Evolutionary conservation across 108 stramenopile genomes (phyloP), one percentile per base, ranked within the genome.

Genomic region (Cyclotella sp.): DNA sequence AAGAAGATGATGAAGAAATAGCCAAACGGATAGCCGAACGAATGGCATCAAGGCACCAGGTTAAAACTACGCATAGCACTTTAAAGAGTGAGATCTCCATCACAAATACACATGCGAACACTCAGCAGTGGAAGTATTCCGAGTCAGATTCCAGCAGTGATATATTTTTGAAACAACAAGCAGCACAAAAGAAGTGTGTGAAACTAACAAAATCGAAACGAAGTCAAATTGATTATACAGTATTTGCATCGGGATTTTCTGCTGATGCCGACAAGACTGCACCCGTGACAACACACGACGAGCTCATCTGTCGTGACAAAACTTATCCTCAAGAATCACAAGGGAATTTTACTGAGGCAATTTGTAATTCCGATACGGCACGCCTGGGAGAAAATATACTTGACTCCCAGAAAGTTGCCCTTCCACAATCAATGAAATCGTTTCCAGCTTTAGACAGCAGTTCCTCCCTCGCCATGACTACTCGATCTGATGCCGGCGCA

Each of bases 1-100:
- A 28, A 11, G 65, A 51, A 51, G 65, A 67, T 46, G 65, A 61
- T 39, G 60, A 61, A 61, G 60, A 61, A 39, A 61, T 49, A n/a
- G 47, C 47, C n/a, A 16, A n/a, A 49, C 47, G 47, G 47, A 49
- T 61, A 39, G 29, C 60, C 30, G 34, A 2, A 61, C 60, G 60
- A 14, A 61, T 61, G 13, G 60, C 60, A 13, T 12, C 55, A 57
- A 26, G 55, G 55, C 55, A 24, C 8, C 12, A 1, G 24, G n/a
- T 49, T n/a, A 49, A 49, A 49, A n/a, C 47, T n/a, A 49, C 47
- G 47, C 3, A 3, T 49, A 6, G 47, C 3, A 9, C n/a, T n/a
- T n/a, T n/a, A 3, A n/a, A 49, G 18, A 49, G n/a, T 9, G 18
- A 49, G n/a, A 49, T 49, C 47, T 49, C 47, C 47, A n/a, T 49